Conservation (phyloP, 345 rosid genomes). For the Gossypium thurberi region DNA sequence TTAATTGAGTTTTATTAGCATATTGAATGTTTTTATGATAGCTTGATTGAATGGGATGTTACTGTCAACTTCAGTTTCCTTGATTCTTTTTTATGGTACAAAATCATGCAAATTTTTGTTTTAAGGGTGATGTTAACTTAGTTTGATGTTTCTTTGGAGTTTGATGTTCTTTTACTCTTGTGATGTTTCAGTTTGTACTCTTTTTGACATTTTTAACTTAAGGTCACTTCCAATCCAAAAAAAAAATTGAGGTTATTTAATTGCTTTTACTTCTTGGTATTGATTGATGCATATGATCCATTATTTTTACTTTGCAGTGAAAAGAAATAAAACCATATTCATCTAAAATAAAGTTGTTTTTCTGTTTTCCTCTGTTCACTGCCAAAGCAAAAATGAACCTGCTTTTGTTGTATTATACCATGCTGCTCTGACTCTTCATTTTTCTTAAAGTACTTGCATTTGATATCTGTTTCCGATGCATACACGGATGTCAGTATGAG, state of each 20-base stretch:
- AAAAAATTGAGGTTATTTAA: neutral
- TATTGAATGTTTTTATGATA: neutral
- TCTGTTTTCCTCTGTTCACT: constrained; percentile 1
- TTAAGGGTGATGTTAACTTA: neutral
- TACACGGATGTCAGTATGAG: neutral
- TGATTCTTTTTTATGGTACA: neutral
- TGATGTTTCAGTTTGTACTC: neutral
- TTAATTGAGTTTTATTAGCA: constrained; percentile 6
- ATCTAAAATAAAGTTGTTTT: neutral
- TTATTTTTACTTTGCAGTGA: neutral
- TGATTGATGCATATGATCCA: constrained; percentile 2
- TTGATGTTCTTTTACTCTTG: neutral
- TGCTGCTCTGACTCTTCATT: neutral
- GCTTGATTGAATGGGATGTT: neutral
- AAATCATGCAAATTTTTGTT: neutral
- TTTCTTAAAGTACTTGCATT: neutral
- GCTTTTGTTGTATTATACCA: neutral
- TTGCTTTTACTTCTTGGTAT: neutral
- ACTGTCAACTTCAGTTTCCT: neutral
- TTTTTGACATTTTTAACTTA: neutral
- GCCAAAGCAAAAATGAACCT: neutral
- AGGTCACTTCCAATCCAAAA: neutral
- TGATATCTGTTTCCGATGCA: neutral
- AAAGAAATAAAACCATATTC: neutral
- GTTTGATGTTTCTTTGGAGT: neutral